Evolutionary conservation across 768 basidiomycete genomes (phyloP).

Genomic region (Porpolomopsis calyptriformis): DNA sequence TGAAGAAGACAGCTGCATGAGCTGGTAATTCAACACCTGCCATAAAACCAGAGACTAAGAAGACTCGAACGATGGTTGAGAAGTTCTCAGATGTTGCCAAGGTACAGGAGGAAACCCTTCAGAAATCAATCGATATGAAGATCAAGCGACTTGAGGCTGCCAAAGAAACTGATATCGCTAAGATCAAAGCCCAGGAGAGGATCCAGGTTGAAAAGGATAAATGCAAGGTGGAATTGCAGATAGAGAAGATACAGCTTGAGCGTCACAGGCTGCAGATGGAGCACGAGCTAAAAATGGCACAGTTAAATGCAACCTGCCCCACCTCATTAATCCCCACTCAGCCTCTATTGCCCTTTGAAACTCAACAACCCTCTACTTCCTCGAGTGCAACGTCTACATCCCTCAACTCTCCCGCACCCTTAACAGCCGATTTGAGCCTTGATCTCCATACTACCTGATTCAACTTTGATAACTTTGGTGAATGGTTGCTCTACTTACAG

Average conservation of each 20-base stretch:
- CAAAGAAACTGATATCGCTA: slow-evolving; percentile 1
- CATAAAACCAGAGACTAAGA: neutral
- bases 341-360: too few relatives aligned
- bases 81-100: slow-evolving; percentile 7
- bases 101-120: slow-evolving; percentile 11
- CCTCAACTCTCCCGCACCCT: too few relatives aligned
- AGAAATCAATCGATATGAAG: slow-evolving; percentile 9
- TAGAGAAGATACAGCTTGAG: neutral
- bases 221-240: slow-evolving; percentile 2
- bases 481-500: too few relatives aligned
- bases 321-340: too few relatives aligned
- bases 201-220: slow-evolving; percentile 2
- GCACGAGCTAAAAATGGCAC: neutral
- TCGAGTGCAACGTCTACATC: too few relatives aligned
- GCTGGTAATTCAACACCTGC: slow-evolving; percentile 4
- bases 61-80: neutral
- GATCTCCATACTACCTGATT: too few relatives aligned
- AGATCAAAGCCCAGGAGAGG: slow-evolving; percentile 3
- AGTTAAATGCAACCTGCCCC: neutral
- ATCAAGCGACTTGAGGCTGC: slow-evolving; percentile 1
- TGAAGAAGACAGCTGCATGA: slow-evolving; percentile 10
- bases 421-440: too few relatives aligned
- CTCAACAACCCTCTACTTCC: too few relatives aligned
- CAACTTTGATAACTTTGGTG: too few relatives aligned
- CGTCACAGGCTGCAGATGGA: too few relatives aligned